These are phyloP conservation scores for Globisporangium megalacanthum DNA, from an alignment of 352 stramenopile species.

Conservation along the genomic window DNA sequence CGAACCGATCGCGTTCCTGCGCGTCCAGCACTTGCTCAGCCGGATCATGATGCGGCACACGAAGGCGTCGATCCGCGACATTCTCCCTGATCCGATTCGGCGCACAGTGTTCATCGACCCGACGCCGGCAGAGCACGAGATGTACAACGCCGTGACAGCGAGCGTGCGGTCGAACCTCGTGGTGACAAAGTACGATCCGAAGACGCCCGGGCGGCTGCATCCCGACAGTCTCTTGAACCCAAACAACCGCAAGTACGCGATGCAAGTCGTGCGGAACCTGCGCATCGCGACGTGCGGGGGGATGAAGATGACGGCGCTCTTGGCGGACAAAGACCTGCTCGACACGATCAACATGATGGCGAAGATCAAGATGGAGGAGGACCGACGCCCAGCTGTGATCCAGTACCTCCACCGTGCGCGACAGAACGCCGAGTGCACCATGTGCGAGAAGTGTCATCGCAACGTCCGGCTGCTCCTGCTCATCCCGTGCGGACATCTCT, in stretches of 20 bases:
- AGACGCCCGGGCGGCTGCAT: slow-evolving; percentile 50
- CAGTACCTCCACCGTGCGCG: slow-evolving; percentile 56
- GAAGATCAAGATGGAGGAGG: slow-evolving; percentile 27
- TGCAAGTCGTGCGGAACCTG: slow-evolving; percentile 55
- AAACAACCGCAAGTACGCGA: slow-evolving; percentile 53
- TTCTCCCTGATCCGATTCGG: slow-evolving; percentile 50
- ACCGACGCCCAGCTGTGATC: slow-evolving; percentile 32
- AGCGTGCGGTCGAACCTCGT: slow-evolving; percentile 67
- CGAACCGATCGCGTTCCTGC: slow-evolving; percentile 48
- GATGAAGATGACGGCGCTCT: slow-evolving; percentile 30
- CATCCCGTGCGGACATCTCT: slow-evolving; percentile 88
- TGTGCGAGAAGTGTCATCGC: slow-evolving; percentile 81
- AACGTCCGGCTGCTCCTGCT: slow-evolving; percentile 88
- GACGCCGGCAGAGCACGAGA: slow-evolving; percentile 55
- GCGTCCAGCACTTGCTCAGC: slow-evolving; percentile 80
- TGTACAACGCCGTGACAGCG: slow-evolving; percentile 67
- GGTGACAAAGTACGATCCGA: slow-evolving; percentile 67
- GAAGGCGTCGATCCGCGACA: slow-evolving; percentile 82
- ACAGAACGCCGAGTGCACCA: slow-evolving; percentile 31
- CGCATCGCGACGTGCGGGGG: slow-evolving; percentile 53
- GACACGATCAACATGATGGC: slow-evolving; percentile 66
- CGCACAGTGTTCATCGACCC: slow-evolving; percentile 54
- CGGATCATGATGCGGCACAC: slow-evolving; percentile 95
- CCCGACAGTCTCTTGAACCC: slow-evolving; percentile 75
- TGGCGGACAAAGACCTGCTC: slow-evolving; percentile 32